Percentiles rank a stretch among this genome's conserved stretches.
Evolutionary conservation across 2,329 filamentous ascomycete species (phyloP).

Genomic region (Pseudogymnoascus sp.): DNA sequence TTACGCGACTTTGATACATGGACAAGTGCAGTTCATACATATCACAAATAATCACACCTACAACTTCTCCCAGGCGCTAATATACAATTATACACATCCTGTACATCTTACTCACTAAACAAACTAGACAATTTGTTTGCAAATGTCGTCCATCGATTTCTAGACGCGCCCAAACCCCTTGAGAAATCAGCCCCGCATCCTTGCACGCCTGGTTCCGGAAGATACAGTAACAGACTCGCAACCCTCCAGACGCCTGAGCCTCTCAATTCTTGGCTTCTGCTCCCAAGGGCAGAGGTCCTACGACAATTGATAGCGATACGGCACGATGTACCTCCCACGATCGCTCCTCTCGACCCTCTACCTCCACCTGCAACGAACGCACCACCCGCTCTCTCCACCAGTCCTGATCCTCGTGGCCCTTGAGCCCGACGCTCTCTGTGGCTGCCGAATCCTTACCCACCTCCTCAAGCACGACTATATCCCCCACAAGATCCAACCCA

Average conservation of each 20-base stretch:
- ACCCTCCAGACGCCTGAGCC: not conserved
- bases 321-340: constrained; percentile 85
- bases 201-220: not conserved
- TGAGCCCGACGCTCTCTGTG: constrained; percentile 91
- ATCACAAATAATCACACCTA: not conserved
- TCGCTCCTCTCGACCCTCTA: constrained; percentile 85
- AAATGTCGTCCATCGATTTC: not conserved
- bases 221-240: not conserved
- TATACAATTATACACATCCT: constrained; percentile 4
- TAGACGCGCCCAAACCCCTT: not conserved
- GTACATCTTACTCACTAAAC: not conserved
- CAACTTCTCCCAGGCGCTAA: not conserved
- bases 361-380: constrained; percentile 73
- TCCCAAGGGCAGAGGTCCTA: constrained; percentile 1
- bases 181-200: not conserved
- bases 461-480: constrained; percentile 98
- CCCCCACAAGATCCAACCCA: constrained; percentile 91
- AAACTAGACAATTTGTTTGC: not conserved
- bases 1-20: constrained; percentile 6
- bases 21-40: not conserved
- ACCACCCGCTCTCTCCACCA: constrained; percentile 83
- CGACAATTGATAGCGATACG: constrained; percentile 2
- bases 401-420: constrained; percentile 88
- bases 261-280: constrained; percentile 7
- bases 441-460: constrained; percentile 84